Evolutionary conservation across 305 asterid species (phyloP), one percentile per base, ranked within the genome.

Genomic region (Ajuga reptans): DNA sequence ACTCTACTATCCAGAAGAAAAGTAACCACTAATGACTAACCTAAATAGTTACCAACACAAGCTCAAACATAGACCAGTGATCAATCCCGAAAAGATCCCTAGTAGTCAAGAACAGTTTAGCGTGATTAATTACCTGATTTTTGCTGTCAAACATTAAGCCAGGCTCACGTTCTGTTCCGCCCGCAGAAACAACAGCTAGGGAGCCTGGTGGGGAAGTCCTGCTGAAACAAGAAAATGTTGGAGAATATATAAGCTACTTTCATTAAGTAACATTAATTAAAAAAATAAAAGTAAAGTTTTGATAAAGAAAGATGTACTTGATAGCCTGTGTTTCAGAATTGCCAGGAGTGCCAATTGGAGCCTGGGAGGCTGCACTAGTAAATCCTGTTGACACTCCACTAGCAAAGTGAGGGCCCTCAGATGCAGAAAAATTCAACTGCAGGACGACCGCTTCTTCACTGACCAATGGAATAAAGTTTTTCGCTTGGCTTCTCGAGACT

Each of bases 341-440:
- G 64, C 76, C 69, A 47, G 88, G 79, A 66, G 83, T 84, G 76
- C 92, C 96, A 76, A 82, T 83, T 14, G 93, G 93, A 16, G 88
- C 82, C 79, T 83, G 95, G n/a, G 86, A 79, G 68, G 81, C 72
- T 66, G 77, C 68, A 54, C 77, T 14, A 7, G 69, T 29, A 64
- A 47, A 75, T 69, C 78, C 86, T 42, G 84, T 56, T 64, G 92
- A 68, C 68, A 70, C 83, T 70, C 85, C 88, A 77, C 76, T 80
- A 27, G 71, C 77, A 69, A 82, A 74, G 61, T 63, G 80, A 46
- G 81, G 79, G 54, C 77, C 87, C 76, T 81, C 84, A 6, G 91
- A 72, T 59, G 84, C 72, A 72, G 79, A 69, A 82, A 79, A 71
- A 63, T 80, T 83, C 50, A 81, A 77, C 45, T 66, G 76, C 52